These are phyloP conservation scores for Oehlia diaphana DNA, from an alignment of 192 early-diverging fungal genomes.

Conservation along the genomic window DNA sequence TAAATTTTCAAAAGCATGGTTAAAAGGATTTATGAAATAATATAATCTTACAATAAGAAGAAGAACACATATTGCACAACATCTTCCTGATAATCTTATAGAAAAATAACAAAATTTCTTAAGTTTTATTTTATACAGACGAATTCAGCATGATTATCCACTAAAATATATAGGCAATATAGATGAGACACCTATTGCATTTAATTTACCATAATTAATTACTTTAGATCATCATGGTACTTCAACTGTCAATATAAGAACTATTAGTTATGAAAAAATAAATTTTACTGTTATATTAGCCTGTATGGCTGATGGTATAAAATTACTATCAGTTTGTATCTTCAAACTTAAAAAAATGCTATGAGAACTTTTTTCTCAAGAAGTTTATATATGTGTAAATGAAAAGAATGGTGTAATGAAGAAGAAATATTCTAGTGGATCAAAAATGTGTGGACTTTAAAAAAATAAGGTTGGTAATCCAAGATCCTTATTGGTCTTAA, in stretches of 20 bases:
- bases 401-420: not conserved
- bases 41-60: too few relatives aligned
- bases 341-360: not conserved
- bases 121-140: constrained; percentile 15
- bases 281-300: too few relatives aligned
- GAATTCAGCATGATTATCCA: constrained; percentile 17
- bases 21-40: too few relatives aligned
- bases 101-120: constrained; percentile 11
- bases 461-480: too few relatives aligned
- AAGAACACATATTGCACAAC: not conserved
- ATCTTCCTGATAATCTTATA: not conserved
- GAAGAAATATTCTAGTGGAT: too few relatives aligned
- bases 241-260: not conserved
- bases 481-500: too few relatives aligned
- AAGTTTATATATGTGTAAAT: not conserved
- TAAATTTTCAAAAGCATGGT: too few relatives aligned
- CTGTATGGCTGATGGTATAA: not conserved
- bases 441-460: too few relatives aligned
- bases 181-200: constrained; percentile 3
- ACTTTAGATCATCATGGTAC: not conserved
- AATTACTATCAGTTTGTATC: not conserved
- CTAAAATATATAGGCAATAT: constrained; percentile 17
- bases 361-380: not conserved
- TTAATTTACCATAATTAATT: not conserved
- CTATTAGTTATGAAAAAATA: too few relatives aligned